Conservation (phyloP, 176 grass and related monocot genomes). For the Carex parvula region DNA sequence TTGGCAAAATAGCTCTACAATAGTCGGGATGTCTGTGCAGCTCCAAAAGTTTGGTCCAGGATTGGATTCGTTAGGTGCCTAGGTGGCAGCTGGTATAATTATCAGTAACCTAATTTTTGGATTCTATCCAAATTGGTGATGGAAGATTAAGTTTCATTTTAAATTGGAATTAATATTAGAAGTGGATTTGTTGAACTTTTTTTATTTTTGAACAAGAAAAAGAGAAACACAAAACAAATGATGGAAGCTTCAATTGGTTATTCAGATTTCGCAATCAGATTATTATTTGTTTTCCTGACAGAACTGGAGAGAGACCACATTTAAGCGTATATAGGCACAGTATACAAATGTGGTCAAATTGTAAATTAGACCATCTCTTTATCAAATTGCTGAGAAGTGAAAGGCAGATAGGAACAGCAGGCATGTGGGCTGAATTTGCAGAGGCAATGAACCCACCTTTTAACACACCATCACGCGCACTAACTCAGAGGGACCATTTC, state of each 20-base stretch:
- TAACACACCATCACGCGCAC: neutral
- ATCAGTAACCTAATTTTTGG: neutral
- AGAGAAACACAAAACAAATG: no score
- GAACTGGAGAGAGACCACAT: neutral
- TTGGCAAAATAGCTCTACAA: neutral
- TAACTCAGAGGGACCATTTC: neutral
- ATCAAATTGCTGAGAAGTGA: neutral
- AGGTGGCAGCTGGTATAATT: neutral
- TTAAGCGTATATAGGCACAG: neutral
- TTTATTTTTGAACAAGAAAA: neutral
- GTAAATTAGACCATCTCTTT: no score
- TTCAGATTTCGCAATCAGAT: no score
- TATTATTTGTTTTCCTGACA: neutral
- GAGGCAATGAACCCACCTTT: neutral
- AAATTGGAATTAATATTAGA: neutral
- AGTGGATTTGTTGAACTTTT: neutral
- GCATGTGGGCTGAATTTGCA: slow-evolving; percentile 14
- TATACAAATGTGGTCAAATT: neutral
- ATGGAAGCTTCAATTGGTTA: no score
- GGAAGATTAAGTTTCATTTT: neutral
- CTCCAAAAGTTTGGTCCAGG: neutral
- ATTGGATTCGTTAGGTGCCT: neutral
- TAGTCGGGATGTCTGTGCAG: neutral
- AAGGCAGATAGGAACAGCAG: neutral
- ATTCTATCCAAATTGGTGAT: neutral